Evolutionary conservation across 2,329 filamentous ascomycete genomes (phyloP).

Genomic region (Aspergillus oerlinghausenensis): DNA sequence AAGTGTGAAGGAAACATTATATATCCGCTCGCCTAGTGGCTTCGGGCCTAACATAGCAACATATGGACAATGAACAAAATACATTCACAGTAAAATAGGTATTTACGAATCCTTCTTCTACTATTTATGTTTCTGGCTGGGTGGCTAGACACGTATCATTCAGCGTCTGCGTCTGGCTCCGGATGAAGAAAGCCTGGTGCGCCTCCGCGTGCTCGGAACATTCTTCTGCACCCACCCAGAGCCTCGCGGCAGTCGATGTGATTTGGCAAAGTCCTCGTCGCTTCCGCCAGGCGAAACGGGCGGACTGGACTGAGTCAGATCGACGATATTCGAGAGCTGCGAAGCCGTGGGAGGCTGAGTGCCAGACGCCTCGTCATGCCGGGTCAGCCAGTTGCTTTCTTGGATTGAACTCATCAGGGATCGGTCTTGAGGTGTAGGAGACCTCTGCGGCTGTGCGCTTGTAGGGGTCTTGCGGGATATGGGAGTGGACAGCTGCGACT

Average conservation of each 20-base stretch:
- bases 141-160: constrained; percentile 18
- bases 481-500: background rate
- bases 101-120: constrained; percentile 6
- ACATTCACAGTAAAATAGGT: background rate
- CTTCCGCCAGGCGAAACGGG: constrained; percentile 21
- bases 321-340: constrained; percentile 22
- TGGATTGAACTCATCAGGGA: constrained; percentile 10
- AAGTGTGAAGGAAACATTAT: too few relatives aligned
- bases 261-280: constrained; percentile 26
- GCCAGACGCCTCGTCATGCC: background rate
- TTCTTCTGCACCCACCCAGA: constrained; percentile 28
- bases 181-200: constrained; percentile 19
- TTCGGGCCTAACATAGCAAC: background rate
- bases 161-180: constrained; percentile 12
- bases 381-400: constrained; percentile 4
- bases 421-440: constrained; percentile 2
- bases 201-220: constrained; percentile 11
- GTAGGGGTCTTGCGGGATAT: constrained; percentile 4
- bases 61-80: background rate
- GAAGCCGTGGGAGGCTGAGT: constrained; percentile 8
- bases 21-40: too few relatives aligned
- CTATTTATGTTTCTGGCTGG: constrained; percentile 11
- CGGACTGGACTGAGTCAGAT: constrained; percentile 37
- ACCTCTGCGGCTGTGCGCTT: constrained; percentile 1
- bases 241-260: constrained; percentile 24